A percentile compares a stretch with the other conserved stretches of the same genome.
These are phyloP conservation scores for Diaporthe destruens DNA, from an alignment of 2,329 filamentous ascomycete species.

Conservation along the genomic window DNA sequence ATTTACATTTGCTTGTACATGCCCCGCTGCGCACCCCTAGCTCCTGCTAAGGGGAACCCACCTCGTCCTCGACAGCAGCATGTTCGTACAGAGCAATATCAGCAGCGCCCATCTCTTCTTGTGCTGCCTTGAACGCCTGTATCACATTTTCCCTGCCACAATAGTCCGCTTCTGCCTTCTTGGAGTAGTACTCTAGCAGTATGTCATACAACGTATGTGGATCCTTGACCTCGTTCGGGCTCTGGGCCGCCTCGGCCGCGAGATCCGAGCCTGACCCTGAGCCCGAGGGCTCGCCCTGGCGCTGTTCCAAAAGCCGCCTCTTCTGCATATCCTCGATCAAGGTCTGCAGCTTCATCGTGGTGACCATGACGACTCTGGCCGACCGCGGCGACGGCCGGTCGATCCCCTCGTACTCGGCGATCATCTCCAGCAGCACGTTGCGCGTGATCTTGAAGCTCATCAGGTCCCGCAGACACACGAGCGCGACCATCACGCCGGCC, in stretches of 20 bases:
- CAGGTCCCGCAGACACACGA: conserved; percentile 49
- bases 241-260: background rate
- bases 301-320: background rate
- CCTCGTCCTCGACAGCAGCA: background rate
- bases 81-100: background rate
- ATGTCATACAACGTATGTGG: conserved; percentile 33
- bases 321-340: conserved; percentile 25
- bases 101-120: conserved; percentile 36
- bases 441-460: conserved; percentile 49
- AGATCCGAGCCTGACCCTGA: background rate
- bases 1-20: conserved; percentile 13
- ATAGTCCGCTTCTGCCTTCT: conserved; percentile 21
- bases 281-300: background rate
- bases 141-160: background rate
- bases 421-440: conserved; percentile 51
- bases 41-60: background rate
- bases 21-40: background rate
- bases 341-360: conserved; percentile 37
- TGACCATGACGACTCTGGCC: conserved; percentile 36
- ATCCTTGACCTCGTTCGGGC: conserved; percentile 31
- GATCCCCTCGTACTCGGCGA: conserved; percentile 46
- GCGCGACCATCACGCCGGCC: conserved; percentile 61
- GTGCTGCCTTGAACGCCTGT: conserved; percentile 4
- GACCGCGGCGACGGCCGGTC: conserved; percentile 42
- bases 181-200: conserved; percentile 37